A percentile compares a stretch with the other conserved stretches of the same genome.
Evolutionary conservation across 1,284 basidiomycete genomes (phyloP).

Genomic region (Naganishia liquefaciens): DNA sequence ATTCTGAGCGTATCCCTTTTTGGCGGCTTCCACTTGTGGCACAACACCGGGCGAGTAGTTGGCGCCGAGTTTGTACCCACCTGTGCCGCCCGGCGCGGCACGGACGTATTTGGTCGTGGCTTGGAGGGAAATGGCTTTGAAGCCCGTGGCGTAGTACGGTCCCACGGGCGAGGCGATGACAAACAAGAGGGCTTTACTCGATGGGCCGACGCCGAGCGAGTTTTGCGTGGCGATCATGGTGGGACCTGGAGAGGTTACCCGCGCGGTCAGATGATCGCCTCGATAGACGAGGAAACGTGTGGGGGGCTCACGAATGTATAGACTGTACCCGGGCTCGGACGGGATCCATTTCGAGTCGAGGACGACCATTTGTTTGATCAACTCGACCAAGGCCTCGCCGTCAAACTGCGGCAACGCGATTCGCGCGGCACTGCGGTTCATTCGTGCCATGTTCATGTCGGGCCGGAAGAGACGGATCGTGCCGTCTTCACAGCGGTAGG

Average conservation of each 20-base stretch:
- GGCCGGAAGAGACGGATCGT: conserved; percentile 88
- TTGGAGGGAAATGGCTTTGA: conserved; percentile 91
- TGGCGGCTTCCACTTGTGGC: conserved; percentile 81
- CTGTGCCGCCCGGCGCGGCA: conserved; percentile 88
- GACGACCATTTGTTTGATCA: conserved; percentile 85
- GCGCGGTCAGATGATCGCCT: too few species aligned
- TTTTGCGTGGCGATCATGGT: conserved; percentile 82
- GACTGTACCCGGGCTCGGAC: conserved; percentile 79
- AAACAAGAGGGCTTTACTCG: conserved; percentile 85
- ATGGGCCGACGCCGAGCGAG: conserved; percentile 83
- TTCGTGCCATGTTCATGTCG: conserved; percentile 90
- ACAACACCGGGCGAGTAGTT: conserved; percentile 91
- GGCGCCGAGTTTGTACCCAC: conserved; percentile 85
- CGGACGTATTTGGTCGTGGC: conserved; percentile 89
- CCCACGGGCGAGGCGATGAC: conserved; percentile 93
- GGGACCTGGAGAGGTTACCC: conserved; percentile 50
- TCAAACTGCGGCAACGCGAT: conserved; percentile 67
- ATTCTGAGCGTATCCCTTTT: conserved; percentile 87
- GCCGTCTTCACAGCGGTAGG: conserved; percentile 78
- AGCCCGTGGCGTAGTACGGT: conserved; percentile 91
- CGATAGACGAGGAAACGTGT: background rate
- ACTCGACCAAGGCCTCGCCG: conserved; percentile 71
- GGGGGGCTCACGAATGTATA: conserved; percentile 72
- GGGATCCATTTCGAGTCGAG: conserved; percentile 94
- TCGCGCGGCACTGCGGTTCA: conserved; percentile 57